Evolutionary conservation across 1,284 basidiomycete genomes (phyloP).

Genomic region (Apiotrichum brassicae): DNA sequence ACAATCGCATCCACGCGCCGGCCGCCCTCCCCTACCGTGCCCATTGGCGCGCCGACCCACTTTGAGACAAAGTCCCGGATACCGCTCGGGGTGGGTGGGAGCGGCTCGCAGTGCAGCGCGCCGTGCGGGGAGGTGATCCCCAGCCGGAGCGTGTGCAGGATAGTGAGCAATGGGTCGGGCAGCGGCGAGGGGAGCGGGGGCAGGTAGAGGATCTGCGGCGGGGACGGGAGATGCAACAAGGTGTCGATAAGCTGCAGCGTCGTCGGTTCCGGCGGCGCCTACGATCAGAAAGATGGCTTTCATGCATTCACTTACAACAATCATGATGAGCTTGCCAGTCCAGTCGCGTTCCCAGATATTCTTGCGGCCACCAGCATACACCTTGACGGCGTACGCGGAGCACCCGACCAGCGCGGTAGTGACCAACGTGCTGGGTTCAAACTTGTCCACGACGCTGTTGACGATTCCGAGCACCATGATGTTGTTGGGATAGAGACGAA

Average conservation of each 20-base stretch:
- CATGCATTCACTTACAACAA: conserved; percentile 29
- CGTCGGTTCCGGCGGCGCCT: conserved; percentile 42
- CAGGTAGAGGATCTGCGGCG: conserved; percentile 46
- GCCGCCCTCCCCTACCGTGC: conserved; percentile 38
- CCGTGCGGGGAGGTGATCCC: conserved; percentile 32
- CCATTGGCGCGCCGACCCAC: conserved; percentile 33
- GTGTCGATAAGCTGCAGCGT: conserved; percentile 39
- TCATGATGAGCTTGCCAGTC: conserved; percentile 45
- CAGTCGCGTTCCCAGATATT: conserved; percentile 46
- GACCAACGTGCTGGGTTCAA: conserved; percentile 20
- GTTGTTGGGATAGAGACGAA: background rate
- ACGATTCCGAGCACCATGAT: conserved; percentile 35
- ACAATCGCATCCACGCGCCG: conserved; percentile 45
- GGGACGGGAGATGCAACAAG: conserved; percentile 41
- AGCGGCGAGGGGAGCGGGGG: conserved; percentile 39
- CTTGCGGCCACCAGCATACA: conserved; percentile 34
- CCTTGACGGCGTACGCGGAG: conserved; percentile 26
- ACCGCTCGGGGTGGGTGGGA: conserved; percentile 32
- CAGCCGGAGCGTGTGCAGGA: conserved; percentile 42
- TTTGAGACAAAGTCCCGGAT: conserved; percentile 39
- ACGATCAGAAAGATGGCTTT: background rate
- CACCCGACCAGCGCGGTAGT: conserved; percentile 20
- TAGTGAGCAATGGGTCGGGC: conserved; percentile 36
- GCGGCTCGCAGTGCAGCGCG: conserved; percentile 42
- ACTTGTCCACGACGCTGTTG: conserved; percentile 18